phyloP scores from a whole-genome alignment of 164 flowering plant genomes.

The Liriodendron chinense region DNA sequence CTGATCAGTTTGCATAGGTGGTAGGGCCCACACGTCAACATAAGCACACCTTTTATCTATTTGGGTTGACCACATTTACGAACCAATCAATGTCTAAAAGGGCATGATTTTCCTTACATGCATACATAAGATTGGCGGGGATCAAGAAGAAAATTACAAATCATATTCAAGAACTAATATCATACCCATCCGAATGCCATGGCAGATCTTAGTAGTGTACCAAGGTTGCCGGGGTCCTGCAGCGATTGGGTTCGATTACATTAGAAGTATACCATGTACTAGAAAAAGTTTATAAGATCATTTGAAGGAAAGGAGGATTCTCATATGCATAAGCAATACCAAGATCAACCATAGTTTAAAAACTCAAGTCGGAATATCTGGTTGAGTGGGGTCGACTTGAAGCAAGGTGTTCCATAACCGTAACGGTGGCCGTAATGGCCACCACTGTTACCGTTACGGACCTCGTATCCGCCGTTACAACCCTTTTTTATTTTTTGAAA shows the following conservation, averaged over 20 bases:
- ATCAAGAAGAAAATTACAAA: neutral
- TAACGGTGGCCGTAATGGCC: too few species aligned
- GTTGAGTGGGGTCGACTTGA: too few species aligned
- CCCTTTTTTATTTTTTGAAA: too few species aligned
- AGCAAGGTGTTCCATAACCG: too few species aligned
- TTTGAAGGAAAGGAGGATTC: neutral
- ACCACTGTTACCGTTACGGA: too few species aligned
- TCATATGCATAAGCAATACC: neutral
- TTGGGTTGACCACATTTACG: neutral
- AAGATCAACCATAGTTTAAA: neutral
- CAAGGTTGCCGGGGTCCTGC: constrained; percentile 98
- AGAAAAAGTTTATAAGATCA: neutral
- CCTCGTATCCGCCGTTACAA: too few species aligned
- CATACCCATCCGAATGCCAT: constrained; percentile 91
- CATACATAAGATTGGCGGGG: neutral
- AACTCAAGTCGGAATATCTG: too few species aligned
- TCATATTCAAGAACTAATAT: neutral
- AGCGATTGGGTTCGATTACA: constrained; percentile 17
- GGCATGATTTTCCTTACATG: neutral
- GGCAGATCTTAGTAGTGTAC: constrained; percentile 85
- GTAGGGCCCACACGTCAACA: too few species aligned
- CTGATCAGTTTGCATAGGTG: too few species aligned
- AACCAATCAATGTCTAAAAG: neutral
- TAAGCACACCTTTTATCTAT: too few species aligned
- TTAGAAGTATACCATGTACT: constrained; percentile 2